Evolutionary conservation across 2,329 filamentous ascomycete genomes (phyloP).

Genomic region (Zymoseptoria ardabiliae): DNA sequence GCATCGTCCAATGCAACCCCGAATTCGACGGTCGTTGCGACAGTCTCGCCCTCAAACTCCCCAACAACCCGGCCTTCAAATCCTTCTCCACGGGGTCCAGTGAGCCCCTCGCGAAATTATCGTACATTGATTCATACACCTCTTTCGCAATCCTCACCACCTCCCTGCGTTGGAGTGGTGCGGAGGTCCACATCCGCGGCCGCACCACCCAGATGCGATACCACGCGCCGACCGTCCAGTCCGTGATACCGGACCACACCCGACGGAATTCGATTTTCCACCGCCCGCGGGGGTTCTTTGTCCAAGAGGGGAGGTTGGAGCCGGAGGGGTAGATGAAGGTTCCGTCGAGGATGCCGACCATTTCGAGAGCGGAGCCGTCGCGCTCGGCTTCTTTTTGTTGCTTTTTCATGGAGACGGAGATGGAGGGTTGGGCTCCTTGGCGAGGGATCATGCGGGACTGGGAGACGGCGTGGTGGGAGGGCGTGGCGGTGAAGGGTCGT

Average conservation of each 20-base stretch:
- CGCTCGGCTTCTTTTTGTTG: constrained; percentile 30
- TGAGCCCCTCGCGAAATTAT: constrained; percentile 39
- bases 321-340: constrained; percentile 28
- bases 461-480: constrained; percentile 3
- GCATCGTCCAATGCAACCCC: constrained; percentile 24
- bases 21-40: constrained; percentile 30
- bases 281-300: constrained; percentile 4
- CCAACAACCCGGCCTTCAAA: constrained; percentile 18
- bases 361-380: constrained; percentile 27
- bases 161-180: constrained; percentile 19
- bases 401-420: constrained; percentile 30
- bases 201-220: constrained; percentile 9
- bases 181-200: constrained; percentile 6
- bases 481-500: constrained; percentile 16
- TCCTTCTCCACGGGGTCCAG: constrained; percentile 15
- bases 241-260: neutral
- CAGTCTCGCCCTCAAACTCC: constrained; percentile 28
- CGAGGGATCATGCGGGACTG: constrained; percentile 5
- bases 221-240: neutral
- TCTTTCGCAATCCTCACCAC: constrained; percentile 32
- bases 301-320: constrained; percentile 17
- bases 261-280: constrained; percentile 5
- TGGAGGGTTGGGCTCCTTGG: constrained; percentile 32
- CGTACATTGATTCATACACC: constrained; percentile 43
- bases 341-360: constrained; percentile 39